Conservation (phyloP, 177 flowering plant genomes). For the Vitis hybrid region DNA sequence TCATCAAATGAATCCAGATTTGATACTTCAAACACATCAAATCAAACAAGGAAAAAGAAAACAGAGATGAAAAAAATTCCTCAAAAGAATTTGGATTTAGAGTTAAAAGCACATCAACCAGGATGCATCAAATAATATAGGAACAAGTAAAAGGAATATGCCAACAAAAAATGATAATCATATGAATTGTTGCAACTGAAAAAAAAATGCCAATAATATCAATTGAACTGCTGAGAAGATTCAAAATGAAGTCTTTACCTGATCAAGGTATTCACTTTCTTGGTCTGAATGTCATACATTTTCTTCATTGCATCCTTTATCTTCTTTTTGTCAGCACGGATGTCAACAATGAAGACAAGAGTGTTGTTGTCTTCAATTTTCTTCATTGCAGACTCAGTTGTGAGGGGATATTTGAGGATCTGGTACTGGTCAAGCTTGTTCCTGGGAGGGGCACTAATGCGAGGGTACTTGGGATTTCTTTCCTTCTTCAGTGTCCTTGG, state of each 20-base stretch:
- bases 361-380: slow-evolving; percentile 11
- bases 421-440: not conserved
- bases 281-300: slow-evolving; percentile 8
- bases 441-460: slow-evolving; percentile 5
- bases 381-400: slow-evolving; percentile 11
- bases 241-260: not conserved
- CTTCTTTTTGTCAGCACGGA: slow-evolving; percentile 9
- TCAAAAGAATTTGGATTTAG: too few species aligned
- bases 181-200: too few species aligned
- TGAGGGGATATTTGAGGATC: not conserved
- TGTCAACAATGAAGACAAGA: slow-evolving; percentile 7
- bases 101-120: too few species aligned
- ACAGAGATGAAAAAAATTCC: too few species aligned
- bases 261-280: slow-evolving; percentile 8
- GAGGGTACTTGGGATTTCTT: slow-evolving; percentile 1
- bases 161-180: too few species aligned
- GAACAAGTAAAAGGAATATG: too few species aligned
- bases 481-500: slow-evolving; percentile 9
- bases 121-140: too few species aligned
- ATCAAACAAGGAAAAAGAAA: too few species aligned
- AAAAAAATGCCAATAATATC: too few species aligned
- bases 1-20: too few species aligned
- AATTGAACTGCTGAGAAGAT: too few species aligned
- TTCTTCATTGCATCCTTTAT: slow-evolving; percentile 6
- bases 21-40: too few species aligned